These are phyloP conservation scores for Phialophora expanda DNA, from an alignment of 2,329 filamentous ascomycete species.

Conservation along the genomic window DNA sequence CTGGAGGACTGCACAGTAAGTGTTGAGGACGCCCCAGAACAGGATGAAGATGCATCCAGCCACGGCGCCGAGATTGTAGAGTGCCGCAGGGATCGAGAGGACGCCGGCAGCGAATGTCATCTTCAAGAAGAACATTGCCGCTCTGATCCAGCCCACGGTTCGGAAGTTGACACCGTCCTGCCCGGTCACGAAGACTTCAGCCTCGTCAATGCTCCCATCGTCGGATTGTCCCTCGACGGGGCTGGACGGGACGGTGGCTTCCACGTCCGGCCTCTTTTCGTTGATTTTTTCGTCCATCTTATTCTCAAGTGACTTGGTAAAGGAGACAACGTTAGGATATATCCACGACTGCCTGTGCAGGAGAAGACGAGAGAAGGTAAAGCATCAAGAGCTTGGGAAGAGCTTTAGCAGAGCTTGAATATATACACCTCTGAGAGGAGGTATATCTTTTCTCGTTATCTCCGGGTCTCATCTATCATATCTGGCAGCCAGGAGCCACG, in stretches of 20 bases:
- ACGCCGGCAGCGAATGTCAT: constrained; percentile 92
- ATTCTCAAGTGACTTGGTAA: not conserved
- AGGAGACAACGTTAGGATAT: not conserved
- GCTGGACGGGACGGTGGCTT: not conserved
- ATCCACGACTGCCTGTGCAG: not conserved
- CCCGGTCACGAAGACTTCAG: constrained; percentile 54
- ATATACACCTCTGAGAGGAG: not conserved
- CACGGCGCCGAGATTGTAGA: constrained; percentile 55
- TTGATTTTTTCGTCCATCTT: not conserved
- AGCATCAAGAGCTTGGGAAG: not conserved
- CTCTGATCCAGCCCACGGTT: constrained; percentile 56
- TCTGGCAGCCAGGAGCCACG: not conserved
- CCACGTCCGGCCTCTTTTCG: constrained; percentile 16
- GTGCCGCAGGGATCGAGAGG: constrained; percentile 69
- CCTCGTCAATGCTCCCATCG: constrained; percentile 12
- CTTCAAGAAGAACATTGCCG: constrained; percentile 54
- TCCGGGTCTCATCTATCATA: not conserved
- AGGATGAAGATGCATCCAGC: constrained; percentile 55
- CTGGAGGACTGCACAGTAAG: constrained; percentile 55
- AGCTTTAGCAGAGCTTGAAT: not conserved
- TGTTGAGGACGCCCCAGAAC: constrained; percentile 57
- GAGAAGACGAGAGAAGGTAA: not conserved
- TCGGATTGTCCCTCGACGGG: not conserved
- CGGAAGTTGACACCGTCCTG: constrained; percentile 55
- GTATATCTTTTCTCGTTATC: not conserved